Percentiles rank a stretch among this genome's conserved stretches.
phyloP scores from a whole-genome alignment of 805 yeast species.

The Zygoascus tannicola region DNA sequence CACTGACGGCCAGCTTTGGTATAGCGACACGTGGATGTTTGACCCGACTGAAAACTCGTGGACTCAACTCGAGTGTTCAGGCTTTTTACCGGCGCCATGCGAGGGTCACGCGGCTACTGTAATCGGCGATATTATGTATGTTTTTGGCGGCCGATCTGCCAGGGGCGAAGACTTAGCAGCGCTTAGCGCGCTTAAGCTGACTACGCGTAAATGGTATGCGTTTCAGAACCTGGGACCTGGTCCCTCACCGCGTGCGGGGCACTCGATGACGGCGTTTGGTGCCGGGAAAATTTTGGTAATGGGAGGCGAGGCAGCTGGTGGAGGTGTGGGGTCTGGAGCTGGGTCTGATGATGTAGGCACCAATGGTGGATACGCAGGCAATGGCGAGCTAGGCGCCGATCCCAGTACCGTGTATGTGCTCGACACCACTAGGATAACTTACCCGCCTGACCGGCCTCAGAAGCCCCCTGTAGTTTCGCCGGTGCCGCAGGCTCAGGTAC shows the following conservation, averaged over 20 bases:
- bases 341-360: slow-evolving; percentile 44
- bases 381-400: slow-evolving; percentile 29
- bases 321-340: too few species aligned
- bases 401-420: slow-evolving; percentile 47
- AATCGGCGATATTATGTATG: slow-evolving; percentile 66
- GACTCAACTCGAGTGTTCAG: slow-evolving; percentile 62
- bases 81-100: slow-evolving; percentile 71
- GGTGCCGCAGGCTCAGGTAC: neutral
- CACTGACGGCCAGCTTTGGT: slow-evolving; percentile 60
- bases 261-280: slow-evolving; percentile 64
- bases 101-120: slow-evolving; percentile 87
- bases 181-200: slow-evolving; percentile 67
- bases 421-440: slow-evolving; percentile 42
- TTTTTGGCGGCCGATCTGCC: slow-evolving; percentile 81
- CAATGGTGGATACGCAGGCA: neutral
- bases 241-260: slow-evolving; percentile 88
- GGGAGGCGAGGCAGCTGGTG: slow-evolving; percentile 89
- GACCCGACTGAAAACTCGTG: slow-evolving; percentile 63
- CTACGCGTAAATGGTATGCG: slow-evolving; percentile 62
- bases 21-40: slow-evolving; percentile 70
- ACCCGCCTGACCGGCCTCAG: slow-evolving; percentile 30
- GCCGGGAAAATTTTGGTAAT: slow-evolving; percentile 66
- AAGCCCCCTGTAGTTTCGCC: neutral
- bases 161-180: slow-evolving; percentile 59
- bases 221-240: slow-evolving; percentile 43